These are phyloP conservation scores for Astraeus odoratus DNA, from an alignment of 768 basidiomycete genomes.

Conservation along the genomic window DNA sequence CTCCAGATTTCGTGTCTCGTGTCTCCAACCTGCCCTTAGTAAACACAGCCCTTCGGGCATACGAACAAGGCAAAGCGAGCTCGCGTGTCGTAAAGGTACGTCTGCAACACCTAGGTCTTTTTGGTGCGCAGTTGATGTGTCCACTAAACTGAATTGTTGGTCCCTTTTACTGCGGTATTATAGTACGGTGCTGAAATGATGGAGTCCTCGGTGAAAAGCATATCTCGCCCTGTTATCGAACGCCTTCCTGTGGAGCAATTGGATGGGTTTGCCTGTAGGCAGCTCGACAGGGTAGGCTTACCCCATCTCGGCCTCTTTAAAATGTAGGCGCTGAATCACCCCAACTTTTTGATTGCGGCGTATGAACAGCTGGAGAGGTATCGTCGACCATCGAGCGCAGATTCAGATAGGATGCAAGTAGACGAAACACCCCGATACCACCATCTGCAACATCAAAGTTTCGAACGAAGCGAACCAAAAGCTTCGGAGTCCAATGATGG, in stretches of 20 bases:
- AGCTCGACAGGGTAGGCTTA: conserved; percentile 69
- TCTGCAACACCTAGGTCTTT: background rate
- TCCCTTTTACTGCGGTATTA: conserved; percentile 8
- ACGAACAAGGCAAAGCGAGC: conserved; percentile 78
- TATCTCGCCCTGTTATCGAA: conserved; percentile 77
- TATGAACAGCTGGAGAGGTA: conserved; percentile 41
- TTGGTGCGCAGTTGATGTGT: background rate
- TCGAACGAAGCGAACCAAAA: background rate
- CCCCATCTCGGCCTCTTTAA: background rate
- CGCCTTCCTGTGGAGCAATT: conserved; percentile 69
- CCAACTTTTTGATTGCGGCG: background rate
- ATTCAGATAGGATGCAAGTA: conserved; percentile 23
- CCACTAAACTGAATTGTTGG: background rate
- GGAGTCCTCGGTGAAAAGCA: conserved; percentile 74
- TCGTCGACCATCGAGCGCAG: conserved; percentile 32
- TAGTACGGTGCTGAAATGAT: conserved; percentile 86
- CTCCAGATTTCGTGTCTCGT: conserved; percentile 40
- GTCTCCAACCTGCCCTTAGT: conserved; percentile 69
- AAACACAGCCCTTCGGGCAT: conserved; percentile 61
- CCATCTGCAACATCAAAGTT: background rate
- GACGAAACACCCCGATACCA: conserved; percentile 10
- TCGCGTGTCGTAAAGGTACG: conserved; percentile 80
- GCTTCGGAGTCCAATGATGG: background rate
- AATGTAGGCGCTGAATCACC: background rate
- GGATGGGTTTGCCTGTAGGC: conserved; percentile 85